phyloP scores from a whole-genome alignment of 2,329 filamentous ascomycete genomes.

The Exophiala sp. region DNA sequence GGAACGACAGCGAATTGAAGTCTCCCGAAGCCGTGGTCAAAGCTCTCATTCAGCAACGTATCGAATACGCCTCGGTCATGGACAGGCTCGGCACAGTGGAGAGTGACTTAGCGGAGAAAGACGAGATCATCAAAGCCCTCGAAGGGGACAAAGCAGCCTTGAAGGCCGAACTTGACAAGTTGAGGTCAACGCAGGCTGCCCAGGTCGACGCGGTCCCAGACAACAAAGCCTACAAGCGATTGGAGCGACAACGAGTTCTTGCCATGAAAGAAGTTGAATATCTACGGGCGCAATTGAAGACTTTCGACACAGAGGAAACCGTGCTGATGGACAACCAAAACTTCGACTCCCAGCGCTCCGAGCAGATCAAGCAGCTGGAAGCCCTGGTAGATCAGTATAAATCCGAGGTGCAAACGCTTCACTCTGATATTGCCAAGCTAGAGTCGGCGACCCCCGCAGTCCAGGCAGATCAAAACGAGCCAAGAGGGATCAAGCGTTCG shows the following conservation, averaged over 20 bases:
- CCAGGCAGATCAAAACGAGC: conserved; percentile 38
- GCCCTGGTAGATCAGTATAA: conserved; percentile 83
- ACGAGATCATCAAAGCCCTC: conserved; percentile 65
- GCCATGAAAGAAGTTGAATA: conserved; percentile 92
- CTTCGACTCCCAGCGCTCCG: conserved; percentile 61
- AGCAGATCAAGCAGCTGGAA: conserved; percentile 75
- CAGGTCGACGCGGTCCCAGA: conserved; percentile 38
- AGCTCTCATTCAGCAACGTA: conserved; percentile 73
- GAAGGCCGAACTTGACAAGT: conserved; percentile 62
- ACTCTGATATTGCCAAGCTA: conserved; percentile 64
- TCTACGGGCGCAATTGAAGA: conserved; percentile 82
- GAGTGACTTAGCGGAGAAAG: conserved; percentile 69
- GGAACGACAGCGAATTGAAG: conserved; percentile 65
- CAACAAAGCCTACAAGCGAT: conserved; percentile 61
- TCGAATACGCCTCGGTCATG: conserved; percentile 71
- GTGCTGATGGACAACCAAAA: conserved; percentile 69
- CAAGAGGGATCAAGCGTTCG: conserved; percentile 57
- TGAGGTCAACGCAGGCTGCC: conserved; percentile 49
- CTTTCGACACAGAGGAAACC: conserved; percentile 78
- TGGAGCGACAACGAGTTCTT: conserved; percentile 79
- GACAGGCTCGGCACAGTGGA: conserved; percentile 74
- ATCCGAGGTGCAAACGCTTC: conserved; percentile 66
- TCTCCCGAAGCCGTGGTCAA: conserved; percentile 82
- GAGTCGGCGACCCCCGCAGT: conserved; percentile 44
- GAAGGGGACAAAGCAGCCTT: conserved; percentile 64